Conservation (phyloP, 164 flowering plant genomes). For the Nelumbo lutea region DNA sequence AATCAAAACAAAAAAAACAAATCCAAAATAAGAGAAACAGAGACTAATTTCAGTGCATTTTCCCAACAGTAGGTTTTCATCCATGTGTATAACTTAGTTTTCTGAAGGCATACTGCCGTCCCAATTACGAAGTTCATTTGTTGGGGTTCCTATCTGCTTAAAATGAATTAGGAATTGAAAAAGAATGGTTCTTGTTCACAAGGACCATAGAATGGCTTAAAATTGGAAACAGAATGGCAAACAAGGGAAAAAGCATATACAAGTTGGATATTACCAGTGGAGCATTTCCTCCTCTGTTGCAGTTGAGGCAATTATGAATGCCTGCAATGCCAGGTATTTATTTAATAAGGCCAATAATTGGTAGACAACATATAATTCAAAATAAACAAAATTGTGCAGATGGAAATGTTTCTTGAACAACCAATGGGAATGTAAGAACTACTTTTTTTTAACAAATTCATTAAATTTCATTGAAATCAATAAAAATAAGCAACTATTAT, state of each 20-base stretch:
- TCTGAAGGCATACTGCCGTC: no score
- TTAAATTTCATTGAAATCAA: no score
- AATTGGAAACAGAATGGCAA: not conserved
- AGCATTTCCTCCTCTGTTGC: slow-evolving; percentile 91
- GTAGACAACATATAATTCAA: no score
- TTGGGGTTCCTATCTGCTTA: not conserved
- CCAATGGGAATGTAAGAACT: no score
- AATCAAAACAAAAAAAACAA: not conserved
- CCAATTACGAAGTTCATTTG: no score
- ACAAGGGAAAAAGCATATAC: not conserved
- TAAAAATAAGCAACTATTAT: no score
- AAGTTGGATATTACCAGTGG: slow-evolving; percentile 44
- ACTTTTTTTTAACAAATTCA: no score
- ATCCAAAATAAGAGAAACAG: not conserved
- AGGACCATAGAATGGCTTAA: not conserved
- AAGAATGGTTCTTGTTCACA: not conserved
- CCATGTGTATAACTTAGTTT: no score
- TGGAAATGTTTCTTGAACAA: no score
- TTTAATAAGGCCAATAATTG: not conserved
- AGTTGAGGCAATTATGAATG: slow-evolving; percentile 93
- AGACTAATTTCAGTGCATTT: not conserved
- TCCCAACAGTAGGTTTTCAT: no score
- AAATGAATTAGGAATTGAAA: not conserved
- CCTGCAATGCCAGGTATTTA: slow-evolving; percentile 42
- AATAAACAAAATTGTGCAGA: no score